Evolutionary conservation across 108 stramenopile species (phyloP).

Genomic region (Skeletonema costatum): DNA sequence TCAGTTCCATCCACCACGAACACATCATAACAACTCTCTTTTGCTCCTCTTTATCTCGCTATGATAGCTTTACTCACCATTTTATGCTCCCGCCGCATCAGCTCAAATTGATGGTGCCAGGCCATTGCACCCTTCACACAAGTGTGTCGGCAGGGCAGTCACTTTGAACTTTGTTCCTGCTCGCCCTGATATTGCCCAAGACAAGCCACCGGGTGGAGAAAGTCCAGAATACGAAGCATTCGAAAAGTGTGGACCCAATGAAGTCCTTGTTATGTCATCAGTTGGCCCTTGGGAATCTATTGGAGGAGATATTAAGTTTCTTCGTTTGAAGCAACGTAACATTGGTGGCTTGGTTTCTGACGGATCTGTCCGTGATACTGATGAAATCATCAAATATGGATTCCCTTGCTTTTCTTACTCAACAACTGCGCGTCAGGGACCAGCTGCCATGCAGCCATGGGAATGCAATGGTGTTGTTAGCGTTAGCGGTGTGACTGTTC

Average conservation of each 20-base stretch:
- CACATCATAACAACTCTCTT: no score
- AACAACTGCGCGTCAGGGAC: constrained; percentile 64
- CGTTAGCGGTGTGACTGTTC: constrained; percentile 70
- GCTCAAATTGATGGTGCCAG: constrained; percentile 87
- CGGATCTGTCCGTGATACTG: constrained; percentile 89
- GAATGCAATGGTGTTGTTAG: constrained; percentile 84
- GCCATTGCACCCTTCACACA: constrained; percentile 69
- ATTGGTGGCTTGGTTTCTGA: constrained; percentile 91
- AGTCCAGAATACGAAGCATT: constrained; percentile 92
- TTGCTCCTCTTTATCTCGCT: no score
- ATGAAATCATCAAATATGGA: constrained; percentile 90
- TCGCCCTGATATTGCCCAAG: constrained; percentile 84
- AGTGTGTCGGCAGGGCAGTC: constrained; percentile 85
- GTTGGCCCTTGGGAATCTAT: constrained; percentile 86
- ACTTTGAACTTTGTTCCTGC: constrained; percentile 89
- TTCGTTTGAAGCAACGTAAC: constrained; percentile 77
- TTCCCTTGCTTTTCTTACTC: constrained; percentile 78
- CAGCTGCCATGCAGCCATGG: constrained; percentile 92
- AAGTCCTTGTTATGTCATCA: constrained; percentile 84
- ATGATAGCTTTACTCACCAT: background rate
- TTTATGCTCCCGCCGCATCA: constrained; percentile 11
- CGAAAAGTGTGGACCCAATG: constrained; percentile 91
- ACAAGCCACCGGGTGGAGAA: constrained; percentile 85
- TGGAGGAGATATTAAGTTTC: constrained; percentile 91
- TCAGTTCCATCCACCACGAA: background rate